Conservation (phyloP, 2,329 filamentous ascomycete species). For the Botryosphaeria dothidea region DNA sequence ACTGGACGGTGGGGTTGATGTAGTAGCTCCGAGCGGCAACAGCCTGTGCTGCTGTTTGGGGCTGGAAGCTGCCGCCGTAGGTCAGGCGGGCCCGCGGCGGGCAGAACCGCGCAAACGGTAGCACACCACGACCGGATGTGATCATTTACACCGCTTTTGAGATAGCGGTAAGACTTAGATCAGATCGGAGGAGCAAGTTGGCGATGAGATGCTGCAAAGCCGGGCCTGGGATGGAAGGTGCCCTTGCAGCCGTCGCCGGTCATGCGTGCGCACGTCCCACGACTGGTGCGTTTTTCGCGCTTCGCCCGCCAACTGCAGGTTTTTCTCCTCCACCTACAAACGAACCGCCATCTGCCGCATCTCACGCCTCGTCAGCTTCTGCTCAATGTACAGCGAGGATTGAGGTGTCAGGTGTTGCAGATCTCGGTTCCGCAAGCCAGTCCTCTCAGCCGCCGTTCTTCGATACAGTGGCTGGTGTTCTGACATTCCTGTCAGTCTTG, state of each 20-base stretch:
- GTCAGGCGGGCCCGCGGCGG: slow-evolving; percentile 12
- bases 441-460: slow-evolving; percentile 32
- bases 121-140: slow-evolving; percentile 11
- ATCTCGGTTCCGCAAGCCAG: slow-evolving; percentile 30
- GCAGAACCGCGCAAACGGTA: slow-evolving; percentile 5
- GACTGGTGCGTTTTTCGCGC: slow-evolving; percentile 5
- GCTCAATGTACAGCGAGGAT: background rate
- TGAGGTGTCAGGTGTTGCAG: background rate
- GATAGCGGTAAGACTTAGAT: slow-evolving; percentile 14
- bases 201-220: background rate
- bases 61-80: background rate
- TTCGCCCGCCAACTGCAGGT: background rate
- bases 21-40: slow-evolving; percentile 18
- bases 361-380: background rate
- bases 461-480: slow-evolving; percentile 13
- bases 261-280: slow-evolving; percentile 5
- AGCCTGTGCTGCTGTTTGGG: background rate
- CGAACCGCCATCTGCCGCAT: background rate
- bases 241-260: slow-evolving; percentile 10
- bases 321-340: background rate
- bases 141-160: slow-evolving; percentile 15
- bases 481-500: slow-evolving; percentile 24
- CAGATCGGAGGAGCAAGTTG: slow-evolving; percentile 9
- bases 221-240: background rate
- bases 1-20: slow-evolving; percentile 1